A percentile compares a stretch with the other conserved stretches of the same genome.
phyloP scores from a whole-genome alignment of 768 basidiomycete genomes.

The Rubroboletus pulcherrimus region DNA sequence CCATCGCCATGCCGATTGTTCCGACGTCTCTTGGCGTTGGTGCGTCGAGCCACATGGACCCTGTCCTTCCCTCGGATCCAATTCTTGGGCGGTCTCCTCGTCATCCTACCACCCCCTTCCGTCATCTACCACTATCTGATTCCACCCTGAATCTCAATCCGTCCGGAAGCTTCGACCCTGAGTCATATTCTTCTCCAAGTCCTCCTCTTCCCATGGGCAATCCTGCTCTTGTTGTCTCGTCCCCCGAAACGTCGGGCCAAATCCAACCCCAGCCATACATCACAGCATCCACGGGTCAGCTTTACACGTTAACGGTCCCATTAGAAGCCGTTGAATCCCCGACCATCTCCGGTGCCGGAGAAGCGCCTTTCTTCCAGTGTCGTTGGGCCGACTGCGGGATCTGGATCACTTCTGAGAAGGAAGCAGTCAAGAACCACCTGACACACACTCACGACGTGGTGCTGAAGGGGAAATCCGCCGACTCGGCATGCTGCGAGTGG shows the following conservation, averaged over 20 bases:
- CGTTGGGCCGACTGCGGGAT: slow-evolving; percentile 11
- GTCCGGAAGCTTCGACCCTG: neutral
- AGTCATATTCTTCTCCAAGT: neutral
- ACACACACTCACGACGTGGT: slow-evolving; percentile 6
- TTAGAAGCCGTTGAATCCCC: slow-evolving; percentile 9
- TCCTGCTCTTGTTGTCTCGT: neutral
- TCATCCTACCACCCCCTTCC: neutral
- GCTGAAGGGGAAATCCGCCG: neutral
- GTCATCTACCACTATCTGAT: neutral
- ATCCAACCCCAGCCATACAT: neutral
- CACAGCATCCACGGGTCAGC: neutral
- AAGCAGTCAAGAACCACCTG: slow-evolving; percentile 14
- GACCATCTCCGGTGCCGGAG: neutral
- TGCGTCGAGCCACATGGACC: neutral
- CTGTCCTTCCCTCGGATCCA: neutral
- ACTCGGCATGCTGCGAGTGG: slow-evolving; percentile 12
- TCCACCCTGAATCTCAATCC: neutral
- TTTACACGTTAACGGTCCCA: slow-evolving; percentile 4
- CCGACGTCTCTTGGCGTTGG: neutral
- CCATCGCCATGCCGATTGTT: slow-evolving; percentile 3
- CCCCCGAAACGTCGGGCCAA: neutral
- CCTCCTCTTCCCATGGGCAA: neutral
- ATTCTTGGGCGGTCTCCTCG: neutral
- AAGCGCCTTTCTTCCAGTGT: slow-evolving; percentile 16
- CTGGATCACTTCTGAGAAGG: slow-evolving; percentile 20